Base-by-base conservation (phyloP, 1,139 yeast genomes). In the Protomyces gravidus region DNA sequence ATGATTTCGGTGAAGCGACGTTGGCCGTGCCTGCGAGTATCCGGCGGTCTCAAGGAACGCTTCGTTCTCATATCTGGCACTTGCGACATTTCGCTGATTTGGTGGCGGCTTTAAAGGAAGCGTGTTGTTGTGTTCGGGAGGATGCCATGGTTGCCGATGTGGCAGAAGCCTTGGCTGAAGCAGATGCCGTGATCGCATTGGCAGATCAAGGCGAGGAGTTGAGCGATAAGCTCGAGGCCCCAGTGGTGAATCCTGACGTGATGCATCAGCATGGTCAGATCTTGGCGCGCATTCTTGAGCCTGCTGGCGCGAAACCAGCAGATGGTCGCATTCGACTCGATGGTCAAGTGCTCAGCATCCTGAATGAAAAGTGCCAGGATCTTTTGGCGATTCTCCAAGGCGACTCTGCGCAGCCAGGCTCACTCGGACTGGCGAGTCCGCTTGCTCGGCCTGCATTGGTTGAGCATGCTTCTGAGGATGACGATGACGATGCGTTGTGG, bases 11-110 rank as follows among this genome's bases (percentile, higher is more conserved):
- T 13, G 42, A 36, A 30, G 17, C 21, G 19, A 36, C 42, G 9
- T 36, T 36, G 42, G 42, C 42, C 9, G 42, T 36, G 17, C 42
- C 42, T 19, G 42, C 42, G 19, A 36, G 42, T 36, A 36, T 36
- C 9, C 19, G 42, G 19, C 42, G 42, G 5, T 36, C 42, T n/a
- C 42, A 36, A 17, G 42, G 21, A 23, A n/a, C 42, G 21, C 17
- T 36, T 6, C 42, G 42, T n/a, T 36, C 42, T 9, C 42, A 36
- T 36, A 13, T 36, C 9, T 36, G 42, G 42, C 42, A n/a, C 17
- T 36, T 36, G 19, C 5, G 42, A 11, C 42, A 36, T 9, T 36
- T 36, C 17, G 42, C 42, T 15, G 42, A 36, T 4, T 9, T 36
- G 11, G 42, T 36, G 42, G 42, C 42, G n/a, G 42, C 15, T 15